Base-by-base conservation (phyloP, 495 filamentous ascomycete species). In the Parathielavia hyrcaniae region DNA sequence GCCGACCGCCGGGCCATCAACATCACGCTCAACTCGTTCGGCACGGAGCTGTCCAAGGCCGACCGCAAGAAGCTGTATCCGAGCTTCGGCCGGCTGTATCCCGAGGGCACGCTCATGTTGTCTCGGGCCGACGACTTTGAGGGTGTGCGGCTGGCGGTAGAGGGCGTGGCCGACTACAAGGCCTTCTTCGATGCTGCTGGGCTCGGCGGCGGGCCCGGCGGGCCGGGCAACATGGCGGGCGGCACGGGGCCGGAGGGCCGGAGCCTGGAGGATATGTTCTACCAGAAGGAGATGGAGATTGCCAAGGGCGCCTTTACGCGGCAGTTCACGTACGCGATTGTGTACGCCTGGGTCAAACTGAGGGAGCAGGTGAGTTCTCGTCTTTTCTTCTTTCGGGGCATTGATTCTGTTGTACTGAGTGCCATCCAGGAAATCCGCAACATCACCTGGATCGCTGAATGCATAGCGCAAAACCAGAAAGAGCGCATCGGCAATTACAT, bases 381-480 rank as follows among this genome's bases (percentile, higher is more conserved):
- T 30, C 16, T 5, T 30, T 19, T 41, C 19, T 11, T n/a, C 32
- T 50, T 57, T 57, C 53, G 41, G 56, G 8, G n/a, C n/a, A n/a
- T n/a, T 39, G 6, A 30, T 30, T 16, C 45, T 0, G 9, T n/a
- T 32, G 22, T 47, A 30, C 39, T 50, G 45, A 63, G 40, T 36
- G 12, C 26, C 10, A 22, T 5, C 16, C 58, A 96, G 93, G 93
- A 99, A 87, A 95, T 97, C 70, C 88, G 93, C 40, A 99, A 99
- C 67, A 93, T 99, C 67, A 97, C 92, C 47, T 99, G 93, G 93
- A 99, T 99, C 68, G 85, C 95, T 10, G 93, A 99, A 73, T 99
- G 93, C 75, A 99, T 99, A 83, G 93, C 93, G 48, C 93, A 99
- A 75, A 95, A 96, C 78, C 93, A 99, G 79, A 99, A 97, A 77